Evolutionary conservation across 192 early-diverging fungal species (phyloP).

Genomic region (Coemansia biformis): DNA sequence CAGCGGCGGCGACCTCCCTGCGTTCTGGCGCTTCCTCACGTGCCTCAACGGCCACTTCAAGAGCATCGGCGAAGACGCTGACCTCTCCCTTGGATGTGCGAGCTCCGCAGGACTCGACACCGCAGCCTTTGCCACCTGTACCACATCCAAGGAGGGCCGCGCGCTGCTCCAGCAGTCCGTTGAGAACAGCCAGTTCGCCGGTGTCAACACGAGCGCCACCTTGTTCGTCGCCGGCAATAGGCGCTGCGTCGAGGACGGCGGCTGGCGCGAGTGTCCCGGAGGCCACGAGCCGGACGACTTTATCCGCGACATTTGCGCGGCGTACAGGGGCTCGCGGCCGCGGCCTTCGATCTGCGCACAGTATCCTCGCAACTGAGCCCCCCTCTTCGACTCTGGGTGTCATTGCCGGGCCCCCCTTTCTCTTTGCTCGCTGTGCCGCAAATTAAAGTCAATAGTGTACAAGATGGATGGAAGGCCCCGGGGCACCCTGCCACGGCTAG

Average conservation of each 20-base stretch:
- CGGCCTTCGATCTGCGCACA: constrained; percentile 34
- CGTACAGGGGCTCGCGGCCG: constrained; percentile 27
- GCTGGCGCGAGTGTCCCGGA: constrained; percentile 42
- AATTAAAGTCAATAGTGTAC: too few relatives aligned
- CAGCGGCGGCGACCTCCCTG: constrained; percentile 15
- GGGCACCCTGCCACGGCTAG: too few relatives aligned
- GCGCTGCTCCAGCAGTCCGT: constrained; percentile 50
- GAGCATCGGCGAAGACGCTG: constrained; percentile 21
- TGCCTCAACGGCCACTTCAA: constrained; percentile 28
- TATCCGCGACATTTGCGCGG: constrained; percentile 46
- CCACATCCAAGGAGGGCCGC: constrained; percentile 32
- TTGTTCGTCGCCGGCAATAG: constrained; percentile 55
- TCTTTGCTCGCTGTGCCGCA: too few relatives aligned
- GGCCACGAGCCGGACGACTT: constrained; percentile 34
- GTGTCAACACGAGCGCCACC: constrained; percentile 56
- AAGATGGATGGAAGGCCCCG: too few relatives aligned
- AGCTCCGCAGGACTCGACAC: constrained; percentile 42
- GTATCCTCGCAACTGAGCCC: constrained; percentile 7
- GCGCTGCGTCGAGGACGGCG: constrained; percentile 61
- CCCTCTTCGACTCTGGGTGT: too few relatives aligned
- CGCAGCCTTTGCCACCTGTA: constrained; percentile 40
- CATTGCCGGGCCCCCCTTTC: neutral
- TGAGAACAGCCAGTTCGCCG: constrained; percentile 44
- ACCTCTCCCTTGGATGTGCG: constrained; percentile 30
- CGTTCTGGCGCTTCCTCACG: constrained; percentile 38